phyloP scores from a whole-genome alignment of 192 early-diverging fungal species.

The Haplosporangium gracile region DNA sequence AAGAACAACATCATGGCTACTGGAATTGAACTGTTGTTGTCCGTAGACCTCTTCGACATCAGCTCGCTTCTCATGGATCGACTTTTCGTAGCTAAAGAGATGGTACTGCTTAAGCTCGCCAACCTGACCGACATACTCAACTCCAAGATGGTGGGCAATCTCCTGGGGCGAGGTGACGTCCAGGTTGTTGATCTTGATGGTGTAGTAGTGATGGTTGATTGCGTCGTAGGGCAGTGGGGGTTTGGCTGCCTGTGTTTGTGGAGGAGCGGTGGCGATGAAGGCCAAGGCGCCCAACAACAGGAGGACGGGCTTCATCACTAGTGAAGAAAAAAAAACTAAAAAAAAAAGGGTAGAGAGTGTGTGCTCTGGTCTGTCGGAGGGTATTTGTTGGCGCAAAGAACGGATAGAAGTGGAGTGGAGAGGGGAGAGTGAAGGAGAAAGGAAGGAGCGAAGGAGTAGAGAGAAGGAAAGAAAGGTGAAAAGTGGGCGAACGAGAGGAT shows the following conservation, averaged over 20 bases:
- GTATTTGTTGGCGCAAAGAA: too few relatives aligned
- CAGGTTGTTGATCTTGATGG: conserved; percentile 56
- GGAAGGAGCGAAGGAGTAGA: not conserved
- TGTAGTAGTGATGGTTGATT: conserved; percentile 62
- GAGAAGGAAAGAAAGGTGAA: not conserved
- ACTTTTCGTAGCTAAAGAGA: conserved; percentile 68
- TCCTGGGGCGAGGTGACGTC: conserved; percentile 41
- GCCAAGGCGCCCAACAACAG: conserved; percentile 38
- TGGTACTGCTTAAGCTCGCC: conserved; percentile 78
- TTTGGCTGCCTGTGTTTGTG: conserved; percentile 37
- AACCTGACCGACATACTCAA: conserved; percentile 69
- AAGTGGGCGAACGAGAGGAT: not conserved
- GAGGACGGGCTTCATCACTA: conserved; percentile 38
- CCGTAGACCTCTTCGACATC: not conserved
- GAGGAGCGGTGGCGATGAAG: conserved; percentile 15
- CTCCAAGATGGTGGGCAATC: conserved; percentile 56
- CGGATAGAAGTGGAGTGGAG: not conserved
- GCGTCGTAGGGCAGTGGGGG: conserved; percentile 44
- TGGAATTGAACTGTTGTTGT: conserved; percentile 3
- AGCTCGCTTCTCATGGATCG: conserved; percentile 34
- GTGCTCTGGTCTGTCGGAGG: not conserved
- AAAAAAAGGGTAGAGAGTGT: not conserved
- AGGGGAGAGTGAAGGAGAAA: not conserved
- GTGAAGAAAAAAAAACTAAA: not conserved
- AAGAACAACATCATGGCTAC: conserved; percentile 56